These are phyloP conservation scores for Xylaria sp. DNA, from an alignment of 2,329 filamentous ascomycete species.

Conservation along the genomic window DNA sequence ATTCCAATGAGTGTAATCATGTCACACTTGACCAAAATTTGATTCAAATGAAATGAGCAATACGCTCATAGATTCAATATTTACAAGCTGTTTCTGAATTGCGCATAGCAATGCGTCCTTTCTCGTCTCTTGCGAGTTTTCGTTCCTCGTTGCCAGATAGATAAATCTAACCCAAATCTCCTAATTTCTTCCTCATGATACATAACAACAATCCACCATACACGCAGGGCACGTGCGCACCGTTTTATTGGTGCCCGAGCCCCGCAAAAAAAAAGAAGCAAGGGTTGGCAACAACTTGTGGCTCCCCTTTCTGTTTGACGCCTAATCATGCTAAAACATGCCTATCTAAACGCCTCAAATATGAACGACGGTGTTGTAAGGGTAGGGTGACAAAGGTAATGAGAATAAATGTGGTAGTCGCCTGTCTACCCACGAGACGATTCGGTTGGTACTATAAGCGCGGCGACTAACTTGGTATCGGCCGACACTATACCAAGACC, in stretches of 20 bases:
- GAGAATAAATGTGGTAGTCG: conserved; percentile 26
- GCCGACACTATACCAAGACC: not conserved
- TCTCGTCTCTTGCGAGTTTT: conserved; percentile 18
- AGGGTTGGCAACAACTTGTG: conserved; percentile 25
- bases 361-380: conserved; percentile 21
- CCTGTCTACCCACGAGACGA: not conserved
- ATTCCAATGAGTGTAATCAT: not conserved
- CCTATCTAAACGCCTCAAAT: conserved; percentile 30
- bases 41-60: not conserved
- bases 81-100: conserved; percentile 1
- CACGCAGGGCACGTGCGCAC: conserved; percentile 11
- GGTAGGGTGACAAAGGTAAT: conserved; percentile 25
- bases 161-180: conserved; percentile 18
- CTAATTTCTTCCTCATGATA: conserved; percentile 17
- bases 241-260: not conserved
- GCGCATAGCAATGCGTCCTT: conserved; percentile 1
- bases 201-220: conserved; percentile 16
- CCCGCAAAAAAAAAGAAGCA: conserved; percentile 21
- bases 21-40: not conserved
- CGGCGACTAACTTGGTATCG: not conserved
- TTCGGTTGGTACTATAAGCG: not conserved
- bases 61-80: conserved; percentile 9
- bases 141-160: conserved; percentile 19
- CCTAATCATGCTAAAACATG: conserved; percentile 36
- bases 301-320: conserved; percentile 36